Evolutionary conservation across 805 yeast genomes (phyloP), one percentile per base, ranked within the genome.

Genomic region (Starmerella apicola): DNA sequence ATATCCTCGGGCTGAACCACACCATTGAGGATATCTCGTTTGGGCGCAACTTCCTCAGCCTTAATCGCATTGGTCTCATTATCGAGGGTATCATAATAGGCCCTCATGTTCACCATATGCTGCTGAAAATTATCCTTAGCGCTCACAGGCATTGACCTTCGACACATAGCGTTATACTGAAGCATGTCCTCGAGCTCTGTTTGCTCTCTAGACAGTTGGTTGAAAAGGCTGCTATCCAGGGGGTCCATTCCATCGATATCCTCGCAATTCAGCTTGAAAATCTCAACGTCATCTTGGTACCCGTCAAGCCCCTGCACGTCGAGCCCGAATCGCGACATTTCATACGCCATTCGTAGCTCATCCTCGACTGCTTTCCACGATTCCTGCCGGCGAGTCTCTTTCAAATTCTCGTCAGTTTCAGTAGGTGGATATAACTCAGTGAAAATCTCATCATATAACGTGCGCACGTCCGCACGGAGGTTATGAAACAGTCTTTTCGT

Each of bases 291-390:
- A 7, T 29, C 32, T 5, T 38, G 27, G 34, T 36, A 31, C 12
- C 13, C 30, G 15, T n/a, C 67, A 22, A 51, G 53, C 5, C 81
- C 86, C 51, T 75, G 79, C 13, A 83, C 65, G 1, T 69, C 63
- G 45, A 83, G 46, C 7, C 77, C 72, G 42, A 66, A 61, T 34
- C 69, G 67, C 9, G 76, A 67, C 63, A 68, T 57, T 31, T 77
- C 82, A 53, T 81, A 74, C 18, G 72, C 63, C 7, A 68, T 70
- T 32, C 64, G 57, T 3, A 78, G 54, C 42, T 52, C 52, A 3
- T 21, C 41, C 3, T 46, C 45, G 3, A 53, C 53, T 13, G 50
- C 46, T 26, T 53, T 51, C 20, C 66, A 58, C 3, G 74, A 76
- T 39, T 65, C 61, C 17, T 53, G 50, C 44, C 66, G 20, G 19